A percentile compares a stretch with the other conserved stretches of the same genome.
These are phyloP conservation scores for Pulveroboletus sp. DNA, from an alignment of 768 basidiomycete genomes.

Conservation along the genomic window DNA sequence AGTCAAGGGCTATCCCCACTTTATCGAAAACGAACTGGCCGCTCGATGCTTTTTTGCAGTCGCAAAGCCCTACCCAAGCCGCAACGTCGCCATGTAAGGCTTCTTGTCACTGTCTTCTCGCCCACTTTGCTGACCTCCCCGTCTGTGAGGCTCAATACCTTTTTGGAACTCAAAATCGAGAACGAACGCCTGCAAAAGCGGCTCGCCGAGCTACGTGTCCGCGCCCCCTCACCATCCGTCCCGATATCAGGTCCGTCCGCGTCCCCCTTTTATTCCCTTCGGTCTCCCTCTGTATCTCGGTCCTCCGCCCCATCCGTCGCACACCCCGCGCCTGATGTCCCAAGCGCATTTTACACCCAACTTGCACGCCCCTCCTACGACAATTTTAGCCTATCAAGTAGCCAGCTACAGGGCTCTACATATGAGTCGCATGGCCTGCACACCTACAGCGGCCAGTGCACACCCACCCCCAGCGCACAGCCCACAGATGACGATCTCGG, in stretches of 20 bases:
- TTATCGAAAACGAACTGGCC: slow-evolving; percentile 32
- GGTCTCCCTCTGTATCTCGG: slow-evolving; percentile 27
- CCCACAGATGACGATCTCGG: slow-evolving; percentile 38
- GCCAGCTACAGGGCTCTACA: slow-evolving; percentile 8
- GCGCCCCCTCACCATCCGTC: slow-evolving; percentile 16
- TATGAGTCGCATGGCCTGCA: slow-evolving; percentile 21
- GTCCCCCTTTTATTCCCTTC: slow-evolving; percentile 23
- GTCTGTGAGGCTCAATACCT: slow-evolving; percentile 56
- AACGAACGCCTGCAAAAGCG: slow-evolving; percentile 75
- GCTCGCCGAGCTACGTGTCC: slow-evolving; percentile 40
- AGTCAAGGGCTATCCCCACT: slow-evolving; percentile 61
- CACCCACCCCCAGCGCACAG: slow-evolving; percentile 9
- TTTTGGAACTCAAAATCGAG: slow-evolving; percentile 82
- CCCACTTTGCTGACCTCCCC: neutral
- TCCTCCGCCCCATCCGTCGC: slow-evolving; percentile 18
- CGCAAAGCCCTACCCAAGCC: slow-evolving; percentile 73
- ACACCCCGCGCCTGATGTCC: slow-evolving; percentile 7
- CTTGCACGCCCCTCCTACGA: slow-evolving; percentile 11
- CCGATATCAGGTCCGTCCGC: slow-evolving; percentile 12
- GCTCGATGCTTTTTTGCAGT: slow-evolving; percentile 68
- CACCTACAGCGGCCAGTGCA: slow-evolving; percentile 16
- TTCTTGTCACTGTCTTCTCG: neutral
- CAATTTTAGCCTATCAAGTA: slow-evolving; percentile 6
- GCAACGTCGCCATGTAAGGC: slow-evolving; percentile 63
- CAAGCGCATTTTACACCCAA: slow-evolving; percentile 16